phyloP scores from a whole-genome alignment of 2,329 filamentous ascomycete species.

The Pleurostoma richardsiae region DNA sequence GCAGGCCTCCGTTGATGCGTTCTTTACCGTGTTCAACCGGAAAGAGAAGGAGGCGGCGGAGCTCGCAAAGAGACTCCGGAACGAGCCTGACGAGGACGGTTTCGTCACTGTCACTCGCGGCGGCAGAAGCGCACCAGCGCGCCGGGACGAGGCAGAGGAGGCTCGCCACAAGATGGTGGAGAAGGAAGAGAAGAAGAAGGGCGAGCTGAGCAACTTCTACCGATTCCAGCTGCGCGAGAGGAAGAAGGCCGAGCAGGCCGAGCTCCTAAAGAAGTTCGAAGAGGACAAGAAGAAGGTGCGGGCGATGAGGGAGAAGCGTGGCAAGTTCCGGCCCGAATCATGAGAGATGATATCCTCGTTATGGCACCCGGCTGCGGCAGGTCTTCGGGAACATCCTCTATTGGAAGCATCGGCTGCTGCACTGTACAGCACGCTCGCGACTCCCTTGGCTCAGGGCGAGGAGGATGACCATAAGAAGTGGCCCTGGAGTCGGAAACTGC shows the following conservation, averaged over 20 bases:
- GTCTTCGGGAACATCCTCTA: too few species aligned
- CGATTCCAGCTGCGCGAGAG: slow-evolving; percentile 77
- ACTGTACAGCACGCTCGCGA: not conserved
- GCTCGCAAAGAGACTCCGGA: slow-evolving; percentile 60
- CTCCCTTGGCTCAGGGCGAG: too few species aligned
- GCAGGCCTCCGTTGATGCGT: slow-evolving; percentile 74
- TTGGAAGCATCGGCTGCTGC: too few species aligned
- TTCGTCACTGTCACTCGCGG: slow-evolving; percentile 89
- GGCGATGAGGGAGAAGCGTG: slow-evolving; percentile 64
- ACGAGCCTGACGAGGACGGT: slow-evolving; percentile 87
- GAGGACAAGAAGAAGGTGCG: slow-evolving; percentile 68
- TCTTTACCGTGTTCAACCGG: slow-evolving; percentile 76
- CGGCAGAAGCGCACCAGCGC: slow-evolving; percentile 67
- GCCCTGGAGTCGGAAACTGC: too few species aligned
- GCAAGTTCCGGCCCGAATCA: slow-evolving; percentile 51
- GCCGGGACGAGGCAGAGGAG: slow-evolving; percentile 64
- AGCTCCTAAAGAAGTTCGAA: slow-evolving; percentile 68
- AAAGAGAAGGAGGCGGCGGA: slow-evolving; percentile 61
- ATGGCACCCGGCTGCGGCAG: too few species aligned
- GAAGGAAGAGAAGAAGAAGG: slow-evolving; percentile 57
- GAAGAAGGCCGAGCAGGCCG: slow-evolving; percentile 68
- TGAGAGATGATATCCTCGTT: slow-evolving; percentile 15
- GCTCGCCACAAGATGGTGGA: slow-evolving; percentile 55
- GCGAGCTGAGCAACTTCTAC: slow-evolving; percentile 70
- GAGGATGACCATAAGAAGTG: too few species aligned